Evolutionary conservation across 495 filamentous ascomycete species (phyloP).

Genomic region (Chaetomidium leptoderma): DNA sequence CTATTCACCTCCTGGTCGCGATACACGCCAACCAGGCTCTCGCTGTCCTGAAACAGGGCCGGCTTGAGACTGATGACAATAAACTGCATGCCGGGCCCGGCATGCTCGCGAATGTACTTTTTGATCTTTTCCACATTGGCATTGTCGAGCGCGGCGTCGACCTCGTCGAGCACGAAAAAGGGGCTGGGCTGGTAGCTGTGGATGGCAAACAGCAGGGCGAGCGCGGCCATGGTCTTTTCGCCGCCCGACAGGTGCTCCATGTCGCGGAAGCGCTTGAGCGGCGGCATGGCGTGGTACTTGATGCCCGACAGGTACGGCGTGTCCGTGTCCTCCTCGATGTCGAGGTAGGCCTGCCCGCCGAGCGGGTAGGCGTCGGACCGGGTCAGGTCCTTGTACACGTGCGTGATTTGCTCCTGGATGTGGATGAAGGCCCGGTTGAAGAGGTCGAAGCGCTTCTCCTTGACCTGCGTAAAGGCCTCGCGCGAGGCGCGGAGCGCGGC

Average conservation of each 20-base stretch:
- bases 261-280: constrained; percentile 95
- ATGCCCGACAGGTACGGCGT: constrained; percentile 86
- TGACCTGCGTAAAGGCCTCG: constrained; percentile 75
- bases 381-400: constrained; percentile 93
- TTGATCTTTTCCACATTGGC: constrained; percentile 93
- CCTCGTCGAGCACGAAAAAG: constrained; percentile 98
- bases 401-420: constrained; percentile 89
- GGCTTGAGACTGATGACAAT: constrained; percentile 96
- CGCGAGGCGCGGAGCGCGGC: constrained; percentile 66
- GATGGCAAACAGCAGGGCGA: constrained; percentile 92
- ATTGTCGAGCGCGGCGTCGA: constrained; percentile 95
- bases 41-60: constrained; percentile 87
- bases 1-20: constrained; percentile 89
- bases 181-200: constrained; percentile 91
- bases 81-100: constrained; percentile 97
- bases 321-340: constrained; percentile 83
- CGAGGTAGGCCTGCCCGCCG: constrained; percentile 91
- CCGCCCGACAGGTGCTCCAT: constrained; percentile 98
- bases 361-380: constrained; percentile 77
- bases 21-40: constrained; percentile 91
- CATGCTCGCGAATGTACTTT: constrained; percentile 89
- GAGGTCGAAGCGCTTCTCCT: constrained; percentile 76
- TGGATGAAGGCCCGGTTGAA: constrained; percentile 95
- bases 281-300: constrained; percentile 98
- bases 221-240: constrained; percentile 97